These are phyloP conservation scores for Agrocybe pediades DNA, from an alignment of 768 basidiomycete genomes.

Conservation along the genomic window DNA sequence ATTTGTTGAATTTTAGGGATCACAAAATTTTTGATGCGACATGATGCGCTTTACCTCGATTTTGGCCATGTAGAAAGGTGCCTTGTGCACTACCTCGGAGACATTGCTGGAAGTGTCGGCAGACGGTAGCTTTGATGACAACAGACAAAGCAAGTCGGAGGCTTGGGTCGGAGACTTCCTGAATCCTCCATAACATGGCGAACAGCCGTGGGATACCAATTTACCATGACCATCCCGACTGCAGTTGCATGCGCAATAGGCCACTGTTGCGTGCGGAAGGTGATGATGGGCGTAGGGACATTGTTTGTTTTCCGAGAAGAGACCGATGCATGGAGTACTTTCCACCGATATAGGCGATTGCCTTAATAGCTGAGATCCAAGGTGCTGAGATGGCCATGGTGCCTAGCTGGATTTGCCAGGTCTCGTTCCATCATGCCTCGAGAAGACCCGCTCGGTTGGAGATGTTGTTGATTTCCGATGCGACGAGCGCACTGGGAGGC, in stretches of 20 bases:
- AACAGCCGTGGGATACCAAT: constrained; percentile 43
- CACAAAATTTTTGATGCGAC: too few species aligned
- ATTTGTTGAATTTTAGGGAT: too few species aligned
- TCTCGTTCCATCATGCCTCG: constrained; percentile 56
- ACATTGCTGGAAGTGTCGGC: too few species aligned
- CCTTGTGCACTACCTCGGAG: too few species aligned
- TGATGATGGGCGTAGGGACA: constrained; percentile 51
- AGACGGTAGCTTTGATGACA: too few species aligned
- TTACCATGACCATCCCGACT: constrained; percentile 50
- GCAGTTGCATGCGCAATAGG: constrained; percentile 60
- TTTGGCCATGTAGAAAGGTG: too few species aligned
- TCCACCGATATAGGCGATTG: constrained; percentile 53
- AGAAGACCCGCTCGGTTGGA: constrained; percentile 39
- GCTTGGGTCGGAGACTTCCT: constrained; percentile 40
- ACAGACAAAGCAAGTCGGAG: too few species aligned
- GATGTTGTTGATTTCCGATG: constrained; percentile 43
- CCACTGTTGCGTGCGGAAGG: constrained; percentile 66
- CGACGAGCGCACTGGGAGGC: constrained; percentile 50
- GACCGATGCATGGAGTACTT: constrained; percentile 59
- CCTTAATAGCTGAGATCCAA: constrained; percentile 53
- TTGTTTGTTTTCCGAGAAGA: constrained; percentile 46
- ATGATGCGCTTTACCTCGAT: too few species aligned
- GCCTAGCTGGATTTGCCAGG: constrained; percentile 58
- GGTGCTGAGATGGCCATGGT: constrained; percentile 52
- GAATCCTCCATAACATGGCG: constrained; percentile 39